phyloP scores from a whole-genome alignment of 192 early-diverging fungal genomes.

The Umbelopsis ramanniana region DNA sequence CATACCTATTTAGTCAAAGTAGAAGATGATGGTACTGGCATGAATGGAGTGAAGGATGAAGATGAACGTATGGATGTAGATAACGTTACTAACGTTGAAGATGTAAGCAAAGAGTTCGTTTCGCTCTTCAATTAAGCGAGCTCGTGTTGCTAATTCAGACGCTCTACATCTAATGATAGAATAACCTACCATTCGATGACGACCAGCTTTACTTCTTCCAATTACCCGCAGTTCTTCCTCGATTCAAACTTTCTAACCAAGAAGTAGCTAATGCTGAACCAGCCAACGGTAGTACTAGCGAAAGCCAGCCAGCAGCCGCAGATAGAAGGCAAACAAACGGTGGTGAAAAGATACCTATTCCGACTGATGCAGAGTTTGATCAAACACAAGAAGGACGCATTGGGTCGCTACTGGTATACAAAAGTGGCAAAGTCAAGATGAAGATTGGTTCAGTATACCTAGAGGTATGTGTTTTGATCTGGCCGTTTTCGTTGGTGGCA shows the following conservation, averaged over 20 bases:
- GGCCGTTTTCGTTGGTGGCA: neutral
- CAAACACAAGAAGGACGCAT: constrained; percentile 55
- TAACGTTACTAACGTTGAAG: constrained; percentile 24
- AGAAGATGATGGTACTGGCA: neutral
- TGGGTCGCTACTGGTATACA: constrained; percentile 63
- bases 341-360: constrained; percentile 25
- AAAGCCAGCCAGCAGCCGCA: constrained; percentile 6
- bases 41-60: neutral
- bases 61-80: neutral
- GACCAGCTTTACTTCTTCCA: constrained; percentile 67
- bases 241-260: constrained; percentile 43
- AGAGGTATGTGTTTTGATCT: constrained; percentile 49
- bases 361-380: constrained; percentile 6
- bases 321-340: constrained; percentile 24
- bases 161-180: neutral
- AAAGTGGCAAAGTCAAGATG: constrained; percentile 70
- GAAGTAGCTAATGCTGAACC: constrained; percentile 23
- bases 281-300: constrained; percentile 33
- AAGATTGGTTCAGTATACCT: constrained; percentile 63
- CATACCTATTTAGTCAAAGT: neutral
- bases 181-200: constrained; percentile 31
- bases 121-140: neutral
- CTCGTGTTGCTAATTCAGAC: neutral
- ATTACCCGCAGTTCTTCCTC: constrained; percentile 61
- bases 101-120: constrained; percentile 1